Percentiles rank a stretch among this genome's conserved stretches.
Evolutionary conservation across 805 yeast genomes (phyloP).

Genomic region (Nakazawaea anatomiae): DNA sequence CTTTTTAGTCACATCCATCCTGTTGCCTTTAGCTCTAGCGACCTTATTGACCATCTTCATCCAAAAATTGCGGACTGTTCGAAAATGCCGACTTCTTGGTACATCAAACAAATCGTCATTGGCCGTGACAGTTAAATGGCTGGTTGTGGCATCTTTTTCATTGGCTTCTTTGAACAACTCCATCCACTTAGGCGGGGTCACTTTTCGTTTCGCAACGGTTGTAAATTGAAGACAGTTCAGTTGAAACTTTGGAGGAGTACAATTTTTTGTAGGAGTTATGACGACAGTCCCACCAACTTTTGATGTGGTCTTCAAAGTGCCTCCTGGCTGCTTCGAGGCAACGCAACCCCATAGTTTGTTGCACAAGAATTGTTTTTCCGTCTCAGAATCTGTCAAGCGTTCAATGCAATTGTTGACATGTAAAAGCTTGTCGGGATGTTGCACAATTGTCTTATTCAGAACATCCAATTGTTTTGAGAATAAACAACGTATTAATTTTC

Average conservation of each 20-base stretch:
- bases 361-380: not conserved
- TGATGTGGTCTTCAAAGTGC: not conserved
- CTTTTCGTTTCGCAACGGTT: not conserved
- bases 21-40: not conserved
- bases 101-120: not conserved
- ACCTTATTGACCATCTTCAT: not conserved
- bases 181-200: not conserved
- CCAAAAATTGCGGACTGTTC: not conserved
- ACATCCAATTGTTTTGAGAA: not conserved
- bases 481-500: not conserved
- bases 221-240: not conserved
- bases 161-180: not conserved
- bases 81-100: not conserved
- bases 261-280: not conserved
- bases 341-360: not conserved
- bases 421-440: not conserved
- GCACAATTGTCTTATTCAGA: not conserved
- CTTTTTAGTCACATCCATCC: not conserved
- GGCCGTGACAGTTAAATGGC: not conserved
- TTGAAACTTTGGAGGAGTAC: too few relatives aligned
- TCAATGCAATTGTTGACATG: not conserved
- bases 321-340: not conserved
- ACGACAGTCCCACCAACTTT: not conserved
- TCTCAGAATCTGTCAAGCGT: not conserved
- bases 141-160: not conserved